Percentiles rank a stretch among this genome's conserved stretches.
Conservation (phyloP, 345 rosid genomes). For the Microcos paniculata region DNA sequence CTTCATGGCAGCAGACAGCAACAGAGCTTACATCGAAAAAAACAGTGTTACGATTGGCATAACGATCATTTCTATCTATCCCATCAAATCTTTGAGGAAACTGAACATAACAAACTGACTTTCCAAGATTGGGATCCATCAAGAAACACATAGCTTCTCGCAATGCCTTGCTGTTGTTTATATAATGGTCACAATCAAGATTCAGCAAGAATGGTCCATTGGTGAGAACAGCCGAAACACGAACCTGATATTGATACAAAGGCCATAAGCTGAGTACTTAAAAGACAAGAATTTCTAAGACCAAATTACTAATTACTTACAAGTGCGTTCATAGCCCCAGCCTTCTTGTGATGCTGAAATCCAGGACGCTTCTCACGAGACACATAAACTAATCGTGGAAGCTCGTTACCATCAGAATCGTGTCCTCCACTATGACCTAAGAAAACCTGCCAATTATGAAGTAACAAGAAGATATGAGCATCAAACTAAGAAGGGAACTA, state of each 20-base stretch:
- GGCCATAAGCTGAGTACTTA: background rate
- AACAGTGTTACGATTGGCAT: constrained; percentile 87
- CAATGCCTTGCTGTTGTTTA: constrained; percentile 86
- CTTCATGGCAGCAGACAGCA: background rate
- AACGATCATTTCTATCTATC: constrained; percentile 82
- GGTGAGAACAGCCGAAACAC: constrained; percentile 89
- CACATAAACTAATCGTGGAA: constrained; percentile 87
- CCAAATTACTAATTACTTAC: constrained; percentile 33
- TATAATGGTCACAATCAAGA: constrained; percentile 96
- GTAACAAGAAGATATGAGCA: background rate
- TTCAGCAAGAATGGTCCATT: constrained; percentile 90
- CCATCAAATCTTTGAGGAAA: constrained; percentile 97
- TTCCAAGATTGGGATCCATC: constrained; percentile 93
- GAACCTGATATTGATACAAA: constrained; percentile 49
- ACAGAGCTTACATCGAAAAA: constrained; percentile 78
- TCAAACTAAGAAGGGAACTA: background rate
- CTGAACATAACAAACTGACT: constrained; percentile 87
- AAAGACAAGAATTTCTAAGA: background rate
- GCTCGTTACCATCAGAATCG: constrained; percentile 88
- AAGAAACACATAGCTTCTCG: constrained; percentile 91
- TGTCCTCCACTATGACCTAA: constrained; percentile 92
- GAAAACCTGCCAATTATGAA: constrained; percentile 51
- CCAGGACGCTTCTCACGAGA: constrained; percentile 97
- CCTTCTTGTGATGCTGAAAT: constrained; percentile 95
- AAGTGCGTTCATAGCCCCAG: constrained; percentile 95